Conservation (phyloP, 2,329 filamentous ascomycete genomes). For the Fonsecaea nubica region DNA sequence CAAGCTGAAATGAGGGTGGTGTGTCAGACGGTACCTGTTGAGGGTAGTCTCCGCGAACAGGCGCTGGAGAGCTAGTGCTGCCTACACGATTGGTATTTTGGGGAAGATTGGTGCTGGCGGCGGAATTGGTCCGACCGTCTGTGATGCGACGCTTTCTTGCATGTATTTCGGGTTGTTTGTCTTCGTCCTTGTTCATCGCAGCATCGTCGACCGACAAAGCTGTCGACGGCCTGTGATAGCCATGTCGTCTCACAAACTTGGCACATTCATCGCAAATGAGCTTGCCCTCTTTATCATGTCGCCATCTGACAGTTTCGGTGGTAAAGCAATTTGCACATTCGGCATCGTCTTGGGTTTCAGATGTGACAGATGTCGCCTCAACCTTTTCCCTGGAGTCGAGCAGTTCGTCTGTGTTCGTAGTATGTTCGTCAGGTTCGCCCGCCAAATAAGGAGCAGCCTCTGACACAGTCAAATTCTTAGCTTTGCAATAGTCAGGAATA, state of each 20-base stretch:
- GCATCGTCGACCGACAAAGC: not conserved
- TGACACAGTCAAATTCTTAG: conserved; percentile 26
- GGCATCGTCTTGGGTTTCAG: conserved; percentile 12
- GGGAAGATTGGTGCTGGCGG: not conserved
- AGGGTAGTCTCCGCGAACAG: not conserved
- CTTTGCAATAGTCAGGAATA: conserved; percentile 37
- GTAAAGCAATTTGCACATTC: conserved; percentile 32
- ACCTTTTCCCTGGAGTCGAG: not conserved
- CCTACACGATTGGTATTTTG: not conserved
- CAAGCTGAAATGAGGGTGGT: conserved; percentile 38
- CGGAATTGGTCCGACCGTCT: not conserved
- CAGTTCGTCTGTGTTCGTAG: not conserved
- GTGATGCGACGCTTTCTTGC: not conserved
- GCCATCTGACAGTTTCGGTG: conserved; percentile 17
- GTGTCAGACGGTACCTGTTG: not conserved
- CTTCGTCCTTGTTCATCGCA: not conserved
- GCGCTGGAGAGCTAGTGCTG: not conserved
- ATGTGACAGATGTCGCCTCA: not conserved
- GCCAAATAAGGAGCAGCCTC: conserved; percentile 29
- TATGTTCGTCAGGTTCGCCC: not conserved
- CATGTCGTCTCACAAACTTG: conserved; percentile 23
- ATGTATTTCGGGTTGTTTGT: not conserved
- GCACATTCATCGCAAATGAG: conserved; percentile 25
- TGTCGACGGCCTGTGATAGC: conserved; percentile 25
- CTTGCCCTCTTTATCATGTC: conserved; percentile 21